Conservation (phyloP, 129 eudicot species). For the Lactuca saligna region DNA sequence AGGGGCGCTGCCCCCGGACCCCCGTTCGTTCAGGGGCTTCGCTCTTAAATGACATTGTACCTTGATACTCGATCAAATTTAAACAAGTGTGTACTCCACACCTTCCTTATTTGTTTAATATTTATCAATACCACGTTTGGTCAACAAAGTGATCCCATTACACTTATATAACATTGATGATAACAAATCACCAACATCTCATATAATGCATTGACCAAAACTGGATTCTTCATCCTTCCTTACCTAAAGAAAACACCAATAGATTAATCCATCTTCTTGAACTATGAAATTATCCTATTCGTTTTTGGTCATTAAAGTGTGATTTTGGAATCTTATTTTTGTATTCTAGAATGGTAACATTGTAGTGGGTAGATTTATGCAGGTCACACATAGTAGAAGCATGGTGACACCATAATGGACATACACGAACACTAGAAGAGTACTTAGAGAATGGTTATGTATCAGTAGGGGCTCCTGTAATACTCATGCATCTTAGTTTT, state of each 20-base stretch:
- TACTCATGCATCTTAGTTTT: neutral
- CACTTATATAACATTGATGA: too few species aligned
- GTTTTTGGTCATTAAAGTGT: neutral
- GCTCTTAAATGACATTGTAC: too few species aligned
- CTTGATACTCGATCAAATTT: too few species aligned
- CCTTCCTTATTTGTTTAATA: too few species aligned
- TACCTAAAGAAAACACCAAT: constrained; percentile 15
- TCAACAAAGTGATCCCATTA: too few species aligned
- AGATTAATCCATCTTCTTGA: neutral
- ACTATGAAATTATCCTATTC: neutral
- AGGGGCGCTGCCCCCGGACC: too few species aligned
- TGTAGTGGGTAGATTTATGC: constrained; percentile 23
- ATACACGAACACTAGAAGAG: constrained; percentile 17
- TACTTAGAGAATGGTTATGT: constrained; percentile 9
- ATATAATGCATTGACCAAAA: neutral
- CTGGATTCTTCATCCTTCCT: neutral
- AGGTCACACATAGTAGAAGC: constrained; percentile 16
- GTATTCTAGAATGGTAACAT: neutral
- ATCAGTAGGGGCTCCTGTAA: neutral
- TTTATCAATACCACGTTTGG: too few species aligned
- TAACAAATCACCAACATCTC: neutral
- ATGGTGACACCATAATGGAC: neutral
- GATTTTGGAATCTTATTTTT: neutral
- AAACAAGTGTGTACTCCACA: too few species aligned
- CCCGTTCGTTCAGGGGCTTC: too few species aligned